These are phyloP conservation scores for Nephromyces sp. DNA, from an alignment of 169 alveolate genomes.

Conservation along the genomic window DNA sequence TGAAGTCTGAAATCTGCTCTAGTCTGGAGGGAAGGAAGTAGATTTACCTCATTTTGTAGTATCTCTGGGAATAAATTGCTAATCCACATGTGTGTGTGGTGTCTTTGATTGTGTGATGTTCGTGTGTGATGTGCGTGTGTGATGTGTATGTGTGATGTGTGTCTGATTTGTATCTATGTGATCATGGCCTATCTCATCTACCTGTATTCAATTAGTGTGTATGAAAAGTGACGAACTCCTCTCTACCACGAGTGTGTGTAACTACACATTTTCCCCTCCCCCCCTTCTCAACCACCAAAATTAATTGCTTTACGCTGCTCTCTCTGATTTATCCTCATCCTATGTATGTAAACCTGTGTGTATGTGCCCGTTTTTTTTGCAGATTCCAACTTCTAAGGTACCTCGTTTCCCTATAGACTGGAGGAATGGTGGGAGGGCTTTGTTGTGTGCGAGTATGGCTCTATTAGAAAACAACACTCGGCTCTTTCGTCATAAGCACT, in stretches of 20 bases:
- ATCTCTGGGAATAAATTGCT: too few relatives aligned
- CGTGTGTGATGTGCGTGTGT: too few relatives aligned
- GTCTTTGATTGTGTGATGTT: too few relatives aligned
- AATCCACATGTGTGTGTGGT: too few relatives aligned
- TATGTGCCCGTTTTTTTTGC: neutral
- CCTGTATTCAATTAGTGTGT: neutral
- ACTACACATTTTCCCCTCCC: neutral
- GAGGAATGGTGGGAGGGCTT: constrained; percentile 74
- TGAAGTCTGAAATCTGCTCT: too few relatives aligned
- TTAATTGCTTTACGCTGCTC: neutral
- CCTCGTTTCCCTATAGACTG: constrained; percentile 74
- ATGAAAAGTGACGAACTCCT: neutral
- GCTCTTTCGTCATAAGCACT: constrained; percentile 40
- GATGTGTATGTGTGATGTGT: too few relatives aligned
- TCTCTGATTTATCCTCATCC: neutral
- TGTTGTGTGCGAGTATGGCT: constrained; percentile 60
- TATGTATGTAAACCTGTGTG: neutral
- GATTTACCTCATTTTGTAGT: too few relatives aligned
- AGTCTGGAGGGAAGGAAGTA: too few relatives aligned
- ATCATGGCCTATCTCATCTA: neutral
- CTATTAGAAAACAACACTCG: constrained; percentile 53
- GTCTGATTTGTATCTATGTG: too few relatives aligned
- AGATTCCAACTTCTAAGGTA: constrained; percentile 67
- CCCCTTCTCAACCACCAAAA: neutral
- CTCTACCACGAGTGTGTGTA: neutral